Base-by-base conservation (phyloP, 345 rosid species). In the Limnanthes douglasii region DNA sequence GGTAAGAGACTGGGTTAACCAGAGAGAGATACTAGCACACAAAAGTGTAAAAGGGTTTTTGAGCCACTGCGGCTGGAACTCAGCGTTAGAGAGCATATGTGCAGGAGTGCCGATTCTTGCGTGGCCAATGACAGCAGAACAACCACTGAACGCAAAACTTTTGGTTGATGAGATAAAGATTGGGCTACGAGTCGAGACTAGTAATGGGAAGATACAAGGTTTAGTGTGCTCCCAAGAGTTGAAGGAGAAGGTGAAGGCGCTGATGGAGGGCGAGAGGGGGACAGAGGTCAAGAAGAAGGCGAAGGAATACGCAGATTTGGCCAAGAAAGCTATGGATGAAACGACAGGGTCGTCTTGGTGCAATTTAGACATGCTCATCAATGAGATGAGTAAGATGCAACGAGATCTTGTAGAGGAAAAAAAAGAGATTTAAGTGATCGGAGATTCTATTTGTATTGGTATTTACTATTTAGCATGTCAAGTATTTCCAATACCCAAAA, bases 21-120 rank as follows among this genome's bases (percentile, higher is more conserved):
- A 82, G 36, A 55, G 48, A 39, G 68, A 66, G 47, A 69, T 82
- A 21, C 17, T 86, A 9, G 22, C 10, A 38, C 94, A 86, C 62
- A 46, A 15, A 5, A 61, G 75, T 18, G 56, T 86, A 5, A 13
- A 51, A 57, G 94, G 94, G 13, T 78, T 75, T 23, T 22, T 81
- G 40, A 81, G 84, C 21, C 96, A 86, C 21, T 86, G 94, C 18
- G 96, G 94, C 3, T 81, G 94, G 96, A 86, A 81, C 39, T 86
- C 96, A 3, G 60, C 55, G 0, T 27, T 66, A 39, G 94, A 86
- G 51, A 72, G 84, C 51, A 54, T 86, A 45, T 60, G 78, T 15
- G 68, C 65, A 0, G 86, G 71, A 1, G 75, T 81, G n/a, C 96
- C 86, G 0, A 60, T 86, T 12, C 55, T 86, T 4, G 84, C 75